A percentile compares a stretch with the other conserved stretches of the same genome.
These are phyloP conservation scores for Emmonsiellopsis sp. DNA, from an alignment of 2,329 filamentous ascomycete species.

Conservation along the genomic window DNA sequence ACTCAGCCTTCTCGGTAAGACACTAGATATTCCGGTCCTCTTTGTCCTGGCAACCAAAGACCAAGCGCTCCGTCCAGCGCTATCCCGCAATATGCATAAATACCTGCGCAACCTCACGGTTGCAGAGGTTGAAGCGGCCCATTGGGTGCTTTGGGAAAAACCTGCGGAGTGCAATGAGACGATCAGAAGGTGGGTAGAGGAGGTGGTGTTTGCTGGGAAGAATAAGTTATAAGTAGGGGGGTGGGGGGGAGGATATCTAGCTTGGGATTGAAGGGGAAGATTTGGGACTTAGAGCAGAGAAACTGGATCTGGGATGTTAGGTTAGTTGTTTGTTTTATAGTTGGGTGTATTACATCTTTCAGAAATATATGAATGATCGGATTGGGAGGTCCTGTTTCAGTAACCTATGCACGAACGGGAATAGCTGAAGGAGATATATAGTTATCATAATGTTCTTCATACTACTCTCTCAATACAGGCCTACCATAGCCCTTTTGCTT, in stretches of 20 bases:
- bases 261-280: background rate
- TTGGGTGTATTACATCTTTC: too few species aligned
- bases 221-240: conserved; percentile 22
- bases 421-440: too few species aligned
- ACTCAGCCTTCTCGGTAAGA: conserved; percentile 25
- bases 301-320: too few species aligned
- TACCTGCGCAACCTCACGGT: conserved; percentile 56
- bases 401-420: too few species aligned
- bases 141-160: conserved; percentile 77
- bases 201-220: conserved; percentile 40
- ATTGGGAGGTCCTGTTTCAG: too few species aligned
- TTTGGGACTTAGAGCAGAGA: background rate
- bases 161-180: conserved; percentile 60
- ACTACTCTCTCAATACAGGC: too few species aligned
- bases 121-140: conserved; percentile 58
- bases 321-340: too few species aligned
- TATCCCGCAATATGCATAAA: conserved; percentile 64
- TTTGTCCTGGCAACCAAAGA: conserved; percentile 69
- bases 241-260: background rate
- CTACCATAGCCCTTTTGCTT: too few species aligned
- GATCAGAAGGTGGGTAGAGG: conserved; percentile 59
- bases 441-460: too few species aligned
- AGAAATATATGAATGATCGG: background rate
- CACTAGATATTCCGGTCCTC: conserved; percentile 56
- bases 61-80: conserved; percentile 58